A percentile compares a stretch with the other conserved stretches of the same genome.
phyloP scores from a whole-genome alignment of 1,139 yeast species.

The Taphrina deformans region DNA sequence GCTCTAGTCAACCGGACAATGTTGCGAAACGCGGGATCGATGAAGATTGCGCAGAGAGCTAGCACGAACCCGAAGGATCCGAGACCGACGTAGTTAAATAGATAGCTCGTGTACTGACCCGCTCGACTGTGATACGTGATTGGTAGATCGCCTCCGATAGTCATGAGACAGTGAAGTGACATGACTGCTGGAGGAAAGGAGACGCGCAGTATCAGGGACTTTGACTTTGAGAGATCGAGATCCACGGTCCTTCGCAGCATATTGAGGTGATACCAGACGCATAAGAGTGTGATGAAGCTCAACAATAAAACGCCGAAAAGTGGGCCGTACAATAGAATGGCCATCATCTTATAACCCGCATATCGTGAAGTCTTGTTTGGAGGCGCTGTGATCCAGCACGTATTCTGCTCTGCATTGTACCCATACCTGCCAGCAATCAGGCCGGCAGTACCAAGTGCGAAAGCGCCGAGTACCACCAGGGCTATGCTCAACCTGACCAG shows the following conservation, averaged over 20 bases:
- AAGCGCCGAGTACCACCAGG: neutral
- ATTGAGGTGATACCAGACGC: neutral
- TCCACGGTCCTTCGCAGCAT: neutral
- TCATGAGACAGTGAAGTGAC: conserved; percentile 7
- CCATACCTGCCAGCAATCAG: neutral
- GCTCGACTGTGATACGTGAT: neutral
- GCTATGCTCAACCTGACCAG: neutral
- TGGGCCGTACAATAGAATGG: conserved; percentile 19
- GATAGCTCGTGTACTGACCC: conserved; percentile 1
- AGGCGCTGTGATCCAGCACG: conserved; percentile 17
- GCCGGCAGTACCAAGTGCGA: conserved; percentile 15
- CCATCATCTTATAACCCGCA: neutral
- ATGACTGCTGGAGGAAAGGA: conserved; percentile 9
- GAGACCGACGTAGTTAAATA: conserved; percentile 18
- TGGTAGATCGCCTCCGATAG: conserved; percentile 24
- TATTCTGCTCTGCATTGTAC: conserved; percentile 4
- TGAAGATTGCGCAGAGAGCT: conserved; percentile 5
- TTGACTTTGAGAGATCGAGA: neutral
- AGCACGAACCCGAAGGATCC: conserved; percentile 6
- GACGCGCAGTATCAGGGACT: conserved; percentile 10
- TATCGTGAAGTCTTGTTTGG: neutral
- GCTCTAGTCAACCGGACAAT: neutral
- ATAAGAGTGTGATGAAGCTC: neutral
- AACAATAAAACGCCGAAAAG: neutral
- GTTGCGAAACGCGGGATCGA: conserved; percentile 15